These are phyloP conservation scores for Leishmania gerbilli DNA, from an alignment of 208 protist species.

Conservation along the genomic window DNA sequence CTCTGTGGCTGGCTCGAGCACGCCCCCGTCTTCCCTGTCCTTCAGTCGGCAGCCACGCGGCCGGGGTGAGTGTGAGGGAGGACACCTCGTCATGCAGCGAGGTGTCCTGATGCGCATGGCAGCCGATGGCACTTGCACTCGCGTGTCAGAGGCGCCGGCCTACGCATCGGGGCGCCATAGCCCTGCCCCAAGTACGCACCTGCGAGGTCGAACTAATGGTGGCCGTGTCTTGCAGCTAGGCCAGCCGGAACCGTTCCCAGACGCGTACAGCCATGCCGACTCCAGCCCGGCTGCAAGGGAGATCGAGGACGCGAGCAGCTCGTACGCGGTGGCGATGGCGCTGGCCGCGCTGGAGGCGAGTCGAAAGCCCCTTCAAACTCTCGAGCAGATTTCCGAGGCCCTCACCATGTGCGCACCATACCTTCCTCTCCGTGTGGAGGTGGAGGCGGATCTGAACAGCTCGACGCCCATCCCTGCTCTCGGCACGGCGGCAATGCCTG, in stretches of 20 bases:
- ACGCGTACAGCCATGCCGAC: neutral
- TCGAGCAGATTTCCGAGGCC: slow-evolving; percentile 39
- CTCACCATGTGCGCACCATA: slow-evolving; percentile 40
- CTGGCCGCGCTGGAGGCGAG: slow-evolving; percentile 34
- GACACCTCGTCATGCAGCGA: slow-evolving; percentile 53
- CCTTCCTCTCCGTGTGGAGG: slow-evolving; percentile 54
- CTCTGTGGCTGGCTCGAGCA: slow-evolving; percentile 22
- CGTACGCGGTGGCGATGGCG: slow-evolving; percentile 17
- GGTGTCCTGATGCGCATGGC: slow-evolving; percentile 47
- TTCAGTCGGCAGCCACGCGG: neutral
- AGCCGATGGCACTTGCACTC: slow-evolving; percentile 23
- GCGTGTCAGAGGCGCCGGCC: slow-evolving; percentile 10
- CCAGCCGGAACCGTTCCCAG: neutral
- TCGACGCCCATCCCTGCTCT: neutral
- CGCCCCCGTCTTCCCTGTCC: slow-evolving; percentile 20
- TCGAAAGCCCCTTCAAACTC: slow-evolving; percentile 33
- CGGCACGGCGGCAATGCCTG: neutral
- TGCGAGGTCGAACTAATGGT: neutral
- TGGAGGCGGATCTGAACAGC: slow-evolving; percentile 35
- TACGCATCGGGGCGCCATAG: neutral
- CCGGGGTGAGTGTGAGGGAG: slow-evolving; percentile 9
- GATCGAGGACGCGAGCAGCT: neutral
- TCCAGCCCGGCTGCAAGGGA: neutral
- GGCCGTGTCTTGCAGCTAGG: neutral
- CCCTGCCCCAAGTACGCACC: neutral